Evolutionary conservation across 805 yeast genomes (phyloP).

Genomic region (Schwanniomyces vanrijiae): DNA sequence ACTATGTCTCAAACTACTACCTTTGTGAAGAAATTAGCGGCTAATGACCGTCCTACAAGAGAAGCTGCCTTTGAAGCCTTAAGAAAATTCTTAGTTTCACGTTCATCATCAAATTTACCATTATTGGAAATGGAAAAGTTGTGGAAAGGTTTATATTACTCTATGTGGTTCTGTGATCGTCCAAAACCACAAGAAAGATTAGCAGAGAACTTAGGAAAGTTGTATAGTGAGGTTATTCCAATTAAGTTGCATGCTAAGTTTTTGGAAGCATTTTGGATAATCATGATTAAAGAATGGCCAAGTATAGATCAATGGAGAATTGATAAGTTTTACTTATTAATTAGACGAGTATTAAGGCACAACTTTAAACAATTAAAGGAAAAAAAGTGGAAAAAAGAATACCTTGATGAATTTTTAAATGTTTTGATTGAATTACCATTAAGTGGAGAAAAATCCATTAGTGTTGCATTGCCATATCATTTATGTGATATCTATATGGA

Average conservation of each 20-base stretch:
- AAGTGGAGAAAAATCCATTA: conserved; percentile 58
- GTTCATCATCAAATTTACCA: conserved; percentile 40
- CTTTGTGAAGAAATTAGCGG: conserved; percentile 80
- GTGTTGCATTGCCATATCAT: conserved; percentile 82
- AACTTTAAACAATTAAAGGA: conserved; percentile 55
- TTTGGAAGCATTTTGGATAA: conserved; percentile 75
- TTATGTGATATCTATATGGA: conserved; percentile 80
- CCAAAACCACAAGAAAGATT: conserved; percentile 88
- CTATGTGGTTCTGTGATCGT: conserved; percentile 96
- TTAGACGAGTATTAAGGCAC: conserved; percentile 73
- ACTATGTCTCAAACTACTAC: conserved; percentile 35
- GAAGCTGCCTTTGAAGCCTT: conserved; percentile 70
- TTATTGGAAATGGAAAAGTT: conserved; percentile 69
- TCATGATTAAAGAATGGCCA: conserved; percentile 81
- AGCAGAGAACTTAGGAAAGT: conserved; percentile 69
- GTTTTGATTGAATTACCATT: conserved; percentile 48
- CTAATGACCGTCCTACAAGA: conserved; percentile 75
- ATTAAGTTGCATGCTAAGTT: conserved; percentile 48
- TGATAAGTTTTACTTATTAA: conserved; percentile 80
- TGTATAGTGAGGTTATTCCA: conserved; percentile 46
- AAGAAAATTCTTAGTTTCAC: conserved; percentile 51
- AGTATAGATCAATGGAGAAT: conserved; percentile 80
- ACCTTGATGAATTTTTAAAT: conserved; percentile 46
- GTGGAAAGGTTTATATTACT: conserved; percentile 94
- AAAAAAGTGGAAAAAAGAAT: conserved; percentile 53